Evolutionary conservation across 495 filamentous ascomycete genomes (phyloP).

Genomic region (Bacidia gigantensis): DNA sequence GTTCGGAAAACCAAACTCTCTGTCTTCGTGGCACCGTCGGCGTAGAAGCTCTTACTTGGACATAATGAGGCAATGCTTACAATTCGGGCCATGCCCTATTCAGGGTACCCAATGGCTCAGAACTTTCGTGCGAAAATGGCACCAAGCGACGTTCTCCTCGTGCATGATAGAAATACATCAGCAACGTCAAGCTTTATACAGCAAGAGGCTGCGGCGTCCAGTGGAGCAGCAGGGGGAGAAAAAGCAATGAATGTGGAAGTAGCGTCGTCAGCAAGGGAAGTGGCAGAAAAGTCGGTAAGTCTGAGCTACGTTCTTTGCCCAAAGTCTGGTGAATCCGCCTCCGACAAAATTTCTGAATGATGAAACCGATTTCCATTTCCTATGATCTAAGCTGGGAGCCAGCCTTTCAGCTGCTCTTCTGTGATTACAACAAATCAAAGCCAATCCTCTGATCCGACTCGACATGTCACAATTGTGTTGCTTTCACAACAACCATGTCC

Average conservation of each 20-base stretch:
- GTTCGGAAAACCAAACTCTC: background rate
- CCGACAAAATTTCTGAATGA: constrained; percentile 24
- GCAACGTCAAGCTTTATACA: constrained; percentile 44
- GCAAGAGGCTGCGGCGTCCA: constrained; percentile 37
- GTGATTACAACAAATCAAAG: constrained; percentile 44
- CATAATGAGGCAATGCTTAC: constrained; percentile 14
- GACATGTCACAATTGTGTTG: background rate
- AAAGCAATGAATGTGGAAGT: constrained; percentile 40
- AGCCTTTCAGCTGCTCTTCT: constrained; percentile 25
- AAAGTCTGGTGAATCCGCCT: background rate
- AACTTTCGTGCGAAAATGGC: constrained; percentile 70
- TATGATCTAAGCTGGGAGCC: constrained; percentile 49
- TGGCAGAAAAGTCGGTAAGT: constrained; percentile 64
- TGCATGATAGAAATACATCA: constrained; percentile 62
- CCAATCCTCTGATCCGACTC: constrained; percentile 49
- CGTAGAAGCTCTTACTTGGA: background rate
- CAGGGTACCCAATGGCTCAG: constrained; percentile 76
- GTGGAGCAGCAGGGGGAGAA: constrained; percentile 19
- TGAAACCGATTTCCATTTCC: constrained; percentile 37
- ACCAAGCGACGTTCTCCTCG: constrained; percentile 47
- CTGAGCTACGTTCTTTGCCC: constrained; percentile 5
- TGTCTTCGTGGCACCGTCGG: background rate
- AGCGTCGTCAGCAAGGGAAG: constrained; percentile 42
- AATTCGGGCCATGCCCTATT: constrained; percentile 2
- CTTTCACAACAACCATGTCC: background rate